Evolutionary conservation across 108 stramenopile genomes (phyloP).

Genomic region (Chaetoceros muelleri): DNA sequence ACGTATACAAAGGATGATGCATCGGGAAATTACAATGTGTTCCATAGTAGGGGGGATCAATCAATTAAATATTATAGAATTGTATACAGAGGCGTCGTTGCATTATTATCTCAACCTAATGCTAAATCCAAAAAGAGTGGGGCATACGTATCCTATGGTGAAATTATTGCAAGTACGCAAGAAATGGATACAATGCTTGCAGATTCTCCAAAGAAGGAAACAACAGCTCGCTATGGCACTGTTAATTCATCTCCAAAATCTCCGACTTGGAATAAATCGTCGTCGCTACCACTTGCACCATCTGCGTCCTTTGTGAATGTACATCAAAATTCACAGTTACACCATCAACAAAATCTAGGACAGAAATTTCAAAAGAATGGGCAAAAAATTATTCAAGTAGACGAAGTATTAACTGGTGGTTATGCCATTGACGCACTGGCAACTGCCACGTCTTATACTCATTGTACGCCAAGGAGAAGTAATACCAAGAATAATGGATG

Average conservation of each 20-base stretch:
- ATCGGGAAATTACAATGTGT: no score
- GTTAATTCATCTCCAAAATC: background rate
- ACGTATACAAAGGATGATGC: no score
- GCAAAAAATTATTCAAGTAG: slow-evolving; percentile 44
- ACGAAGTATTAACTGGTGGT: slow-evolving; percentile 69
- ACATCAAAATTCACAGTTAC: background rate
- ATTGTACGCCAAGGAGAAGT: slow-evolving; percentile 6
- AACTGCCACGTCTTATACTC: background rate
- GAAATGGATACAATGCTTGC: slow-evolving; percentile 8
- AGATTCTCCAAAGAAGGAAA: background rate
- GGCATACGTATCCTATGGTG: slow-evolving; percentile 59
- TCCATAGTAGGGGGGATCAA: no score
- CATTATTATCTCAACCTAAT: slow-evolving; percentile 27
- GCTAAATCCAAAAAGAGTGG: slow-evolving; percentile 21
- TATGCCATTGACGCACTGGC: slow-evolving; percentile 43
- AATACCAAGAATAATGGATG: background rate
- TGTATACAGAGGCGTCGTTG: slow-evolving; percentile 50
- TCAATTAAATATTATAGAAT: slow-evolving; percentile 61
- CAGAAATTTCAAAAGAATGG: slow-evolving; percentile 2
- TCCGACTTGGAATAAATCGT: slow-evolving; percentile 2
- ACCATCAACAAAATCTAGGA: no score
- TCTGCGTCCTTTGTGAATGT: background rate
- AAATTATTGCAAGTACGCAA: slow-evolving; percentile 33
- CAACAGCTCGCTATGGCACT: background rate
- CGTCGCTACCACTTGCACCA: background rate